Evolutionary conservation across 176 grass and related monocot species (phyloP), one percentile per base, ranked within the genome.

Genomic region (Zoysia japonica): DNA sequence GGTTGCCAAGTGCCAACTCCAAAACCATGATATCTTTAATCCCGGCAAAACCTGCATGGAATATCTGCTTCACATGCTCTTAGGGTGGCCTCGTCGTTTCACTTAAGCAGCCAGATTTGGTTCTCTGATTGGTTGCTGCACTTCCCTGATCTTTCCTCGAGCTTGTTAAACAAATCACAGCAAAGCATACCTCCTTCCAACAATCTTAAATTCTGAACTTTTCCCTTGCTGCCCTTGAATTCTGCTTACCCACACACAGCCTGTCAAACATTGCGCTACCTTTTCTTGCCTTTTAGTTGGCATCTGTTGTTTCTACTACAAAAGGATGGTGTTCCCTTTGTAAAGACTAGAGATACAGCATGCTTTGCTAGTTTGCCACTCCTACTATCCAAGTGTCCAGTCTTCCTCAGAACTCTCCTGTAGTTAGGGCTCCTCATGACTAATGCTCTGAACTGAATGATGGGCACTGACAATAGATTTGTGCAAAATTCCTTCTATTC

Each of bases 11-110:
- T 66, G 51, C 63, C 19, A 47, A 67, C 69, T 72, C 57, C 46
- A 85, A 81, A 67, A 69, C 67, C 74, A 19, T 85, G 72, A 81
- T 85, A 89, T 85, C 78, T 85, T 77, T 72, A 51, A 79, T 72
- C 82, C 72, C 78, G 82, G 83, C 78, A 89, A 89, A 75, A 11
- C 67, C 73, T 85, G 83, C 73, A 60, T 82, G 78, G 79, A 72
- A 85, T 89, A 89, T 89, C 87, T 85, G 78, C 67, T 73, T 85
- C 87, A 89, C 83, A 89, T 85, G 87, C 76, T 55, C 67, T 67
- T 85, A 89, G 83, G 67, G 41, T 82, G 78, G 72, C 87, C 53
- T 78, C 59, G 16, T 80, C 60, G 71, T 81, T 81, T 85, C 87
- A 81, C 65, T 81, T 61, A 85, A 78, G 64, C 60, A 72, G 51